Evolutionary conservation across 768 basidiomycete genomes (phyloP).

Genomic region (Auriscalpium vulgare): DNA sequence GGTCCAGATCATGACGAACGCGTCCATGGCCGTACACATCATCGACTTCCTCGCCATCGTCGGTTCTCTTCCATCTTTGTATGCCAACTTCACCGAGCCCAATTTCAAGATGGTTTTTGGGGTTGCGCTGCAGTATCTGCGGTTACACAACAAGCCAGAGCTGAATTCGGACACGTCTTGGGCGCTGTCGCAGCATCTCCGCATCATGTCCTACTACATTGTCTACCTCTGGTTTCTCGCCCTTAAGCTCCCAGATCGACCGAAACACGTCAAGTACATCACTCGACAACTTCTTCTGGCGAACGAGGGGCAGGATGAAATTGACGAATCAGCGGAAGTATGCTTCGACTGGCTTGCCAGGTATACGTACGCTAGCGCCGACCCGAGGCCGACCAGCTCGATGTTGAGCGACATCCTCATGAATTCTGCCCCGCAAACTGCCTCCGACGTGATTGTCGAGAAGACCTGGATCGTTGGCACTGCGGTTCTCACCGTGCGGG

Average conservation of each 20-base stretch:
- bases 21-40: constrained; percentile 92
- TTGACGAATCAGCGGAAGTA: constrained; percentile 91
- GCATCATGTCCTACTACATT: constrained; percentile 80
- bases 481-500: constrained; percentile 74
- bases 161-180: constrained; percentile 59
- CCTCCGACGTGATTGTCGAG: constrained; percentile 38
- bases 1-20: constrained; percentile 89
- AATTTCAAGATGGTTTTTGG: constrained; percentile 94
- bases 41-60: constrained; percentile 85
- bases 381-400: constrained; percentile 80
- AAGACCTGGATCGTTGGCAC: constrained; percentile 87
- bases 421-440: constrained; percentile 34
- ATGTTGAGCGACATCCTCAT: constrained; percentile 74
- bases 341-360: constrained; percentile 97
- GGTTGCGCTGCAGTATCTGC: constrained; percentile 88
- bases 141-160: constrained; percentile 71
- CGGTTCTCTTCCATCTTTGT: constrained; percentile 69
- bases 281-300: constrained; percentile 79
- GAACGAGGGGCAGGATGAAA: constrained; percentile 60
- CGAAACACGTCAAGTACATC: constrained; percentile 77
- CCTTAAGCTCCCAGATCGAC: constrained; percentile 72
- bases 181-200: constrained; percentile 87
- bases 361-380: constrained; percentile 90
- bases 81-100: constrained; percentile 83
- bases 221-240: constrained; percentile 96